Base-by-base conservation (phyloP, 805 yeast genomes). In the Ogataea corticis region DNA sequence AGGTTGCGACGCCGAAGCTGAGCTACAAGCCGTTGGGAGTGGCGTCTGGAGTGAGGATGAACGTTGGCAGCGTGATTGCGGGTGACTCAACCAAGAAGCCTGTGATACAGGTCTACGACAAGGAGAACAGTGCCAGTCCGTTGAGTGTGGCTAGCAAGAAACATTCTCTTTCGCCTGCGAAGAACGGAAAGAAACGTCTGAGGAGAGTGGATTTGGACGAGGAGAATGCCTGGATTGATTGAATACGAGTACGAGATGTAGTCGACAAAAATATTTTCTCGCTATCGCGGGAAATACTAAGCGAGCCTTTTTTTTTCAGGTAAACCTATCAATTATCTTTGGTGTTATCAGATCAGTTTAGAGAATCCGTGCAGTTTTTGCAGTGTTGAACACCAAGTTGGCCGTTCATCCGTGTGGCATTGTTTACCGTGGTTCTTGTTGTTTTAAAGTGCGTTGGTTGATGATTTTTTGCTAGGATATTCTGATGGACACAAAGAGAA, bases 191-290 rank as follows among this genome's bases (percentile, higher is more conserved):
- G 38, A 56, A 52, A 33, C 50, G 51, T 32, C 38, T 56, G 18
- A 50, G 61, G 29, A 41, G 54, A 5, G 54, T 51, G 13, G 45
- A 48, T 23, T 29, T 56, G 14, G 57, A 49, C 15, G 61, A 55
- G 10, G 50, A 48, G 17, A 25, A 49, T 18, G 52, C 45, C 7
- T 32, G 50, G 18, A 48, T 53, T 38, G 59, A 51, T 30, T 56
- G n/a, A n/a, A n/a, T n/a, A n/a, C n/a, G n/a, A n/a, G n/a, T n/a
- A n/a, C n/a, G n/a, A n/a, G n/a, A n/a, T n/a, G n/a, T n/a, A n/a
- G n/a, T n/a, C n/a, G n/a, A n/a, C n/a, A n/a, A n/a, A n/a, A n/a
- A n/a, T n/a, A n/a, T n/a, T n/a, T n/a, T n/a, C n/a, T n/a, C n/a
- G n/a, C n/a, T n/a, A n/a, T n/a, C n/a, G n/a, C n/a, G n/a, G n/a